Conservation (phyloP, 2,329 filamentous ascomycete genomes). For the Trichothecium roseum region DNA sequence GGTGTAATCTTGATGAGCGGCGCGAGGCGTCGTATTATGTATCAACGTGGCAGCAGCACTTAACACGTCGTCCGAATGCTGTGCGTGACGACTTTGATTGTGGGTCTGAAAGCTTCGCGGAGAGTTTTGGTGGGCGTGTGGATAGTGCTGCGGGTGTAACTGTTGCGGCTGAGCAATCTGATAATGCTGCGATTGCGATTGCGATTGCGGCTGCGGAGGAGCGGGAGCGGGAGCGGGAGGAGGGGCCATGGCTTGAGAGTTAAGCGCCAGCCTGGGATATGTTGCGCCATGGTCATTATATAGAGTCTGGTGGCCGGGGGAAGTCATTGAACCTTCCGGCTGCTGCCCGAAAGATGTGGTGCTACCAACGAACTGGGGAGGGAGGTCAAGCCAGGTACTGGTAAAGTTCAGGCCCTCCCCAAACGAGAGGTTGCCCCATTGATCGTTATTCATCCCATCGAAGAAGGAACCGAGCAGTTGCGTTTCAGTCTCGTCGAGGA, state of each 20-base stretch:
- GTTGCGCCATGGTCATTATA: constrained; percentile 7
- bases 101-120: too few species aligned
- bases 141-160: constrained; percentile 11
- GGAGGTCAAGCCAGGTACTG: constrained; percentile 46
- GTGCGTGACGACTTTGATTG: constrained; percentile 9
- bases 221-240: constrained; percentile 20
- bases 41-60: constrained; percentile 42
- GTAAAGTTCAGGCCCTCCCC: constrained; percentile 40
- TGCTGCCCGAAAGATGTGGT: constrained; percentile 52
- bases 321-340: constrained; percentile 17
- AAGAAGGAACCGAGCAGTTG: constrained; percentile 50
- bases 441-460: constrained; percentile 39
- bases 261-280: constrained; percentile 1
- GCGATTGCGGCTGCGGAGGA: constrained; percentile 8
- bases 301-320: constrained; percentile 11
- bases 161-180: constrained; percentile 11
- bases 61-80: constrained; percentile 44
- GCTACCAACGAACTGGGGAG: constrained; percentile 56
- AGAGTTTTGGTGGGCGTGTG: constrained; percentile 5
- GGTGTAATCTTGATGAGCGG: constrained; percentile 13
- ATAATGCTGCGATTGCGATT: constrained; percentile 2
- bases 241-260: constrained; percentile 23
- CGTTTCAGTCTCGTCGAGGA: constrained; percentile 53
- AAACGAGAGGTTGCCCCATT: constrained; percentile 37
- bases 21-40: constrained; percentile 19